Conservation (phyloP, 352 stramenopile genomes). For the Globisporangium parvum region DNA sequence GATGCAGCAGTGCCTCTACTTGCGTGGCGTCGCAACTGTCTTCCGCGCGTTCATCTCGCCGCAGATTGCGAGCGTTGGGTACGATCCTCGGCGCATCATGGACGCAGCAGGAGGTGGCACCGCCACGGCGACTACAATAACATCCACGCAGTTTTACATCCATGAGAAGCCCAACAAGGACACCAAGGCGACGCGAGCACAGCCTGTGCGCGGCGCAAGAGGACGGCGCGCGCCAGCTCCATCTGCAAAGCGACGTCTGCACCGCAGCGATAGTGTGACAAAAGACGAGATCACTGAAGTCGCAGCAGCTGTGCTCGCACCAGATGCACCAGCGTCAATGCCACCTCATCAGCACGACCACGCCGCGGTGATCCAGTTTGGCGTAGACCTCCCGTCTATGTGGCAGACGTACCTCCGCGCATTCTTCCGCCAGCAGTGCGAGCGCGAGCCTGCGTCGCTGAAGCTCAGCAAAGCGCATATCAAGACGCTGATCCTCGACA, state of each 20-base stretch:
- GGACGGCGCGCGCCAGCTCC: not conserved
- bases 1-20: slow-evolving; percentile 49
- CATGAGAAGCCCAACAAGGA: slow-evolving; percentile 12
- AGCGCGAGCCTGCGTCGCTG: slow-evolving; percentile 5
- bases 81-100: slow-evolving; percentile 30
- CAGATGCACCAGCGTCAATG: not conserved
- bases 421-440: slow-evolving; percentile 10
- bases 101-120: not conserved
- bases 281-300: slow-evolving; percentile 16
- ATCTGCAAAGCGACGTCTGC: slow-evolving; percentile 14
- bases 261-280: slow-evolving; percentile 9
- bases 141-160: slow-evolving; percentile 5
- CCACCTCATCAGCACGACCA: slow-evolving; percentile 5
- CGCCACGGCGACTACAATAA: not conserved
- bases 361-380: not conserved
- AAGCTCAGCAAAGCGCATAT: slow-evolving; percentile 21
- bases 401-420: slow-evolving; percentile 36
- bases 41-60: slow-evolving; percentile 38
- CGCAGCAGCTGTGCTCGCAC: not conserved
- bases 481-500: slow-evolving; percentile 55
- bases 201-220: not conserved
- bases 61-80: slow-evolving; percentile 38
- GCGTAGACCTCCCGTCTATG: slow-evolving; percentile 18
- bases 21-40: slow-evolving; percentile 36
- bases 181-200: not conserved